Base-by-base conservation (phyloP, 139 green algal genomes). In the Limnomonas spitsbergensis region DNA sequence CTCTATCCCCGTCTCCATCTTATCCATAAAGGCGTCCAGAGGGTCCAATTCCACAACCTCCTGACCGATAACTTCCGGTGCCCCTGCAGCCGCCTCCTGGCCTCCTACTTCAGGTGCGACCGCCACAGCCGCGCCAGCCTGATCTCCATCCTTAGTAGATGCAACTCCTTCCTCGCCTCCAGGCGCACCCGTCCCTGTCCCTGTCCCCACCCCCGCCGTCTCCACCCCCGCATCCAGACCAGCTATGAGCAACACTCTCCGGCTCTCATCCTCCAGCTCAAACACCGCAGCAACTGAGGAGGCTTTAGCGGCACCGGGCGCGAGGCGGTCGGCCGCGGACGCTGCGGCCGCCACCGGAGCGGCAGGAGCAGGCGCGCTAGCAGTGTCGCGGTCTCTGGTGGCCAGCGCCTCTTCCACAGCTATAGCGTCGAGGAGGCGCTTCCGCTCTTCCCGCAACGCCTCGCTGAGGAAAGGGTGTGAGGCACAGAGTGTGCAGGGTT, bases 21-120 rank as follows among this genome's bases (percentile, higher is more conserved):
- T 80, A 0, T 24, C 83, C 92, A 96, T 95, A 78, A 94, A 96
- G 0, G 88, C 91, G 68, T 96, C 92, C 54, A 96, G 61, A 7
- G 82, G 81, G 76, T 96, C 92, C 38, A 79, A 1, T 4, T 39
- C 82, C 6, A 34, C 78, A 42, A 2, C 72, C 66, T 69, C 82
- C 32, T 29, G 14, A 61, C 47, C 20, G 14, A 61, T n/a, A n/a
- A n/a, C n/a, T n/a, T 14, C 80, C 27, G 6, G 79, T 29, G 68
- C 31, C 37, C 68, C 39, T 2, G 66, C 53, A 53, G 80, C 35
- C 2, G 38, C 69, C 29, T 24, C 39, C 38, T 27, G 3, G 29
- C 26, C 38, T n/a, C n/a, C n/a, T n/a, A n/a, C n/a, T n/a, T n/a
- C n/a, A n/a, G n/a, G n/a, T n/a, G n/a, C n/a, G n/a, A n/a, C n/a